A percentile compares a stretch with the other conserved stretches of the same genome.
These are phyloP conservation scores for Lachancea dasiensis DNA, from an alignment of 805 yeast species.

Conservation along the genomic window DNA sequence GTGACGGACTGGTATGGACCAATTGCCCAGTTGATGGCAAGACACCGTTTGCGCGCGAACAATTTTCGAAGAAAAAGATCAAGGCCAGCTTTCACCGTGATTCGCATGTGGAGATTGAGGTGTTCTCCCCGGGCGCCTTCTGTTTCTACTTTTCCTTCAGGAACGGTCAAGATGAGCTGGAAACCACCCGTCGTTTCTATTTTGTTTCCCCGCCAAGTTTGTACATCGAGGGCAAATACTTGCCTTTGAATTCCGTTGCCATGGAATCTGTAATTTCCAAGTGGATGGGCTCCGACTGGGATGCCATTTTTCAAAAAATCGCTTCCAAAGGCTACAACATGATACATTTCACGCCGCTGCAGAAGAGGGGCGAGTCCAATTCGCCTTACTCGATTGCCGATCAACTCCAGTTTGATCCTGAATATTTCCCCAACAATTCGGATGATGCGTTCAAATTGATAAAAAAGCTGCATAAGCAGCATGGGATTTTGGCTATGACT, in stretches of 20 bases:
- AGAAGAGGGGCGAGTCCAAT: conserved; percentile 79
- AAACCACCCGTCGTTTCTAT: conserved; percentile 54
- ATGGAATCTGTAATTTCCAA: conserved; percentile 84
- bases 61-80: conserved; percentile 47
- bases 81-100: conserved; percentile 60
- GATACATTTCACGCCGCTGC: conserved; percentile 94
- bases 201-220: conserved; percentile 80
- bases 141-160: conserved; percentile 64
- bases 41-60: conserved; percentile 48
- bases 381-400: conserved; percentile 92
- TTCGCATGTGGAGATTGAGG: conserved; percentile 50
- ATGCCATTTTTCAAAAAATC: conserved; percentile 52
- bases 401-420: conserved; percentile 72
- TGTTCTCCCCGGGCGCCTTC: conserved; percentile 73
- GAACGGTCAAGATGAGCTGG: conserved; percentile 31
- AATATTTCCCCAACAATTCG: conserved; percentile 45
- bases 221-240: conserved; percentile 44
- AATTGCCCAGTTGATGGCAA: conserved; percentile 53
- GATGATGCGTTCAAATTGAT: conserved; percentile 52
- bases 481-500: conserved; percentile 69
- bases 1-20: conserved; percentile 66
- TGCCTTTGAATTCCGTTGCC: conserved; percentile 73
- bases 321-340: conserved; percentile 81
- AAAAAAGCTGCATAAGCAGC: conserved; percentile 41
- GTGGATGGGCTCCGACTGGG: conserved; percentile 87